phyloP scores from a whole-genome alignment of 257 asterid genomes.

The Solanum neorickii region DNA sequence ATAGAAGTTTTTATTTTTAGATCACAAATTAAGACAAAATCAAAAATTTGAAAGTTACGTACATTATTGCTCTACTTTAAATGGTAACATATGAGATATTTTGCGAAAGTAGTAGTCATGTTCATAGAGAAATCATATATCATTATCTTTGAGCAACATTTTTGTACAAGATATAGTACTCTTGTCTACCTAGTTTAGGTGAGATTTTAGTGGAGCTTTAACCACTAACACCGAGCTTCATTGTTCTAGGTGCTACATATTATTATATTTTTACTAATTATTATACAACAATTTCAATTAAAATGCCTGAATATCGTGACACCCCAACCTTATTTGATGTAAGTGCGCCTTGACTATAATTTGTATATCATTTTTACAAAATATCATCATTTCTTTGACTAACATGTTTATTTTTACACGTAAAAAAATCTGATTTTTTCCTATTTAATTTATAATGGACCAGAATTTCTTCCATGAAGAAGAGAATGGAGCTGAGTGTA shows the following conservation, averaged over 20 bases:
- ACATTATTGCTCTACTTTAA: not conserved
- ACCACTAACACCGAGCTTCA: not conserved
- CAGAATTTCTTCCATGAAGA: not conserved
- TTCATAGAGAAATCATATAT: not conserved
- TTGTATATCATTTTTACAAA: not conserved
- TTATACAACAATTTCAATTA: too few relatives aligned
- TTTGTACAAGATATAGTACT: not conserved
- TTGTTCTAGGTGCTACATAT: not conserved
- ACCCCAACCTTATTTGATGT: too few relatives aligned
- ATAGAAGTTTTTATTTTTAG: not conserved
- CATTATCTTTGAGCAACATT: too few relatives aligned
- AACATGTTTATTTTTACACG: not conserved
- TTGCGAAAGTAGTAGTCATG: not conserved
- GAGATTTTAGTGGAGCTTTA: not conserved
- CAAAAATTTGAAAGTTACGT: not conserved
- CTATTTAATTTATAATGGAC: not conserved
- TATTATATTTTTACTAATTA: too few relatives aligned
- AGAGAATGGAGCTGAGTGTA: not conserved
- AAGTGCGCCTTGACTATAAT: not conserved
- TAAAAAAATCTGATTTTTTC: too few relatives aligned
- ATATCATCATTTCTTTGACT: not conserved
- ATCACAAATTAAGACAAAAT: not conserved
- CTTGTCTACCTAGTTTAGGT: not conserved
- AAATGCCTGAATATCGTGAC: too few relatives aligned
- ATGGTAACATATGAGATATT: not conserved